Evolutionary conservation across 768 basidiomycete genomes (phyloP).

Genomic region (Austroboletus eburneus): DNA sequence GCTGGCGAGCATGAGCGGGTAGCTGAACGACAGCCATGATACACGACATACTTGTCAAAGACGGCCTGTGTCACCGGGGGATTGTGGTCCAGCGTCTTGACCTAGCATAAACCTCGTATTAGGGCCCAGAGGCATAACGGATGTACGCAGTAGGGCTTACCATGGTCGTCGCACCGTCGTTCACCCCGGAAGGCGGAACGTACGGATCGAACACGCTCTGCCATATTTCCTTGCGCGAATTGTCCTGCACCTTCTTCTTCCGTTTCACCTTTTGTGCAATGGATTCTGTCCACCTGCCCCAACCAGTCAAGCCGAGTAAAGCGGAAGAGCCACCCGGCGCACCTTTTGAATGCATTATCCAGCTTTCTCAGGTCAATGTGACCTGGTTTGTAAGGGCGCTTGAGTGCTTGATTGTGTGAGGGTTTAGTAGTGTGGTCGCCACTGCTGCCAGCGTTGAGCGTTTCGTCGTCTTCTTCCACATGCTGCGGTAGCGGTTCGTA

Average conservation of each 20-base stretch:
- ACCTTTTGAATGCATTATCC: slow-evolving; percentile 83
- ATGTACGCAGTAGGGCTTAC: slow-evolving; percentile 11
- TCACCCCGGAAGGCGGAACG: slow-evolving; percentile 32
- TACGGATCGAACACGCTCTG: slow-evolving; percentile 77
- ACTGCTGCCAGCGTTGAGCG: slow-evolving; percentile 31
- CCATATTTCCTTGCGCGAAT: slow-evolving; percentile 69
- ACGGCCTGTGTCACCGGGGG: slow-evolving; percentile 69
- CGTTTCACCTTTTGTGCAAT: slow-evolving; percentile 83
- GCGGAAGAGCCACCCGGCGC: slow-evolving; percentile 5
- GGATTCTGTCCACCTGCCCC: slow-evolving; percentile 73
- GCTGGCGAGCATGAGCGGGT: slow-evolving; percentile 32
- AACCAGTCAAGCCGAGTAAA: slow-evolving; percentile 1
- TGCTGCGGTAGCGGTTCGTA: slow-evolving; percentile 46
- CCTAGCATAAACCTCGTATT: slow-evolving; percentile 32
- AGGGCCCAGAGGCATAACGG: slow-evolving; percentile 1
- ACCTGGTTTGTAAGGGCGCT: slow-evolving; percentile 44
- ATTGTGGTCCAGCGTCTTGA: slow-evolving; percentile 80
- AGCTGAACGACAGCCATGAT: neutral
- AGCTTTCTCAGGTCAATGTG: slow-evolving; percentile 77
- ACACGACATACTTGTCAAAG: slow-evolving; percentile 58
- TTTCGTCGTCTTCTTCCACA: slow-evolving; percentile 37
- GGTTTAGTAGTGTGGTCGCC: slow-evolving; percentile 23
- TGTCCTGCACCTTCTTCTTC: slow-evolving; percentile 65
- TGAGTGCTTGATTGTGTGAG: slow-evolving; percentile 24
- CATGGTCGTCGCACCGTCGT: slow-evolving; percentile 20